These are phyloP conservation scores for Fusarium vanettenii DNA, from an alignment of 2,329 filamentous ascomycete species.

Conservation along the genomic window DNA sequence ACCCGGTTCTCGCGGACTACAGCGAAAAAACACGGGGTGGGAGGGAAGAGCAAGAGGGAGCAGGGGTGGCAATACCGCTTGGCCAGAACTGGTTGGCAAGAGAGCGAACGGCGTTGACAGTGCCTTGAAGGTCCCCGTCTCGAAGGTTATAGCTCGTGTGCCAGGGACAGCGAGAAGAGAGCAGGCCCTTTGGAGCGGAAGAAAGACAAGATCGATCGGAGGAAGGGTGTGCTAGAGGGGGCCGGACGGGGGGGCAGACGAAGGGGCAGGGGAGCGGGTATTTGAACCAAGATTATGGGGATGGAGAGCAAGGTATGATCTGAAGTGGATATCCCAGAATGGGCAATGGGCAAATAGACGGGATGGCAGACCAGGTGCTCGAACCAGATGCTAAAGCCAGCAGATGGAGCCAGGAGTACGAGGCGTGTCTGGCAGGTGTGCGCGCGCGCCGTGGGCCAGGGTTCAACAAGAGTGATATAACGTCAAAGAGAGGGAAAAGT, in stretches of 20 bases:
- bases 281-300: conserved; percentile 50
- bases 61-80: conserved; percentile 47
- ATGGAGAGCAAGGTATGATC: conserved; percentile 48
- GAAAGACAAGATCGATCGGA: conserved; percentile 45
- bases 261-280: conserved; percentile 48
- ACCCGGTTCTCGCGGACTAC: conserved; percentile 48
- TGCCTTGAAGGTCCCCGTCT: conserved; percentile 31
- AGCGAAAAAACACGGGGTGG: conserved; percentile 38
- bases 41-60: conserved; percentile 29
- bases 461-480: conserved; percentile 23
- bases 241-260: conserved; percentile 46
- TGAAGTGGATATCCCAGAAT: conserved; percentile 49
- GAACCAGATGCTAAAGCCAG: conserved; percentile 38
- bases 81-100: conserved; percentile 34
- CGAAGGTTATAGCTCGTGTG: conserved; percentile 33
- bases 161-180: conserved; percentile 33
- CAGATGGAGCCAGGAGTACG: conserved; percentile 37
- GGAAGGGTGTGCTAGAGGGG: conserved; percentile 44
- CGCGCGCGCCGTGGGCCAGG: conserved; percentile 33
- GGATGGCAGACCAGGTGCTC: conserved; percentile 41
- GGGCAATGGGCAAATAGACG: conserved; percentile 47
- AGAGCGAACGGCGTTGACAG: conserved; percentile 20
- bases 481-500: conserved; percentile 9
- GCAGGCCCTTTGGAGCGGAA: conserved; percentile 40
- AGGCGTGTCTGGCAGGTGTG: conserved; percentile 43